A percentile compares a stretch with the other conserved stretches of the same genome.
phyloP scores from a whole-genome alignment of 73 alveolate species.

The Paramecium octaurelia region DNA sequence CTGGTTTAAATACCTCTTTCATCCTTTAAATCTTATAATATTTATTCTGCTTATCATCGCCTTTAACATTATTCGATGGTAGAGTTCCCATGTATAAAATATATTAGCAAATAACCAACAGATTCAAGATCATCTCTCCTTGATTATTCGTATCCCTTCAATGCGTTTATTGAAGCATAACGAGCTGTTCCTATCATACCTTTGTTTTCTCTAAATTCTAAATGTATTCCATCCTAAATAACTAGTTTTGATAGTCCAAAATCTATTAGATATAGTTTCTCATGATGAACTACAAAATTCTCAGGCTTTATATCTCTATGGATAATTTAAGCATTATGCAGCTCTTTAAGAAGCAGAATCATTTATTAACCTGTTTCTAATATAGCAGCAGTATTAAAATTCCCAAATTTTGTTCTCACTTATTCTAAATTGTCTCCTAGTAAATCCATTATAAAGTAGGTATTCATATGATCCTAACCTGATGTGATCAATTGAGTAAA shows the following conservation, averaged over 20 bases:
- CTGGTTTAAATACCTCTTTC: slow-evolving; percentile 69
- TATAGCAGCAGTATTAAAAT: neutral
- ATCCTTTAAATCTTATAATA: slow-evolving; percentile 69
- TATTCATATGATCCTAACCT: slow-evolving; percentile 75
- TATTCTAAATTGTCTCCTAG: slow-evolving; percentile 93
- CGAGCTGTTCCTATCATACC: slow-evolving; percentile 75
- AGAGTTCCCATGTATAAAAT: slow-evolving; percentile 66
- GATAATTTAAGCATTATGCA: slow-evolving; percentile 45
- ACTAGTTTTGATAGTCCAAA: slow-evolving; percentile 90
- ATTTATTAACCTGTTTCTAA: slow-evolving; percentile 37
- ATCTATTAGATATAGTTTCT: slow-evolving; percentile 80
- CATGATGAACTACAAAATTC: slow-evolving; percentile 69
- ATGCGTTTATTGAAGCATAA: slow-evolving; percentile 77
- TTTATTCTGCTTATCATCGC: slow-evolving; percentile 74
- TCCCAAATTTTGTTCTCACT: slow-evolving; percentile 66
- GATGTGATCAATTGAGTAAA: neutral
- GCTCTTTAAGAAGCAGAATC: slow-evolving; percentile 70
- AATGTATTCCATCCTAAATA: slow-evolving; percentile 66
- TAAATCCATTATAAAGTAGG: slow-evolving; percentile 82
- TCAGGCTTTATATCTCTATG: slow-evolving; percentile 62
- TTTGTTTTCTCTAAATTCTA: slow-evolving; percentile 46
- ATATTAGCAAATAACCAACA: slow-evolving; percentile 72
- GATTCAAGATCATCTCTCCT: slow-evolving; percentile 79
- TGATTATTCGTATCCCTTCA: slow-evolving; percentile 72
- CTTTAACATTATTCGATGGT: slow-evolving; percentile 67